Conservation (phyloP, 2,329 filamentous ascomycete genomes). For the Sporothrix globosa region DNA sequence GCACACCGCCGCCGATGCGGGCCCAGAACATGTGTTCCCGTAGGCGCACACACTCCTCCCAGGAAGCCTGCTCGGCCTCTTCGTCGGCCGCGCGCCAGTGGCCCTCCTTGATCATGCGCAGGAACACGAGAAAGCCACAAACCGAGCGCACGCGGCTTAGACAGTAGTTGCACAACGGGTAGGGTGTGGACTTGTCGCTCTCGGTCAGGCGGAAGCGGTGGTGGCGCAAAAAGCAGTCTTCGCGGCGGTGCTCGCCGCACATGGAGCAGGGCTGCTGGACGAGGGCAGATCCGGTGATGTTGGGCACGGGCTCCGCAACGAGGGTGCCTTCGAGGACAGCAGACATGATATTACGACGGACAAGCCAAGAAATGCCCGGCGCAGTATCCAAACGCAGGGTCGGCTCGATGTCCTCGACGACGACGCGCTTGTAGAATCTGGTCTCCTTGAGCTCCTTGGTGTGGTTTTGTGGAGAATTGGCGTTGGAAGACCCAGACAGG, state of each 20-base stretch:
- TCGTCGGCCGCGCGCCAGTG: conserved; percentile 84
- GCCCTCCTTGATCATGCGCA: conserved; percentile 89
- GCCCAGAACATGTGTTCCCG: conserved; percentile 98
- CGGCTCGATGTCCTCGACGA: conserved; percentile 92
- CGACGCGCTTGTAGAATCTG: conserved; percentile 87
- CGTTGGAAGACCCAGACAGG: conserved; percentile 46
- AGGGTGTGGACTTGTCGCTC: conserved; percentile 80
- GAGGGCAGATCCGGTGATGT: conserved; percentile 42
- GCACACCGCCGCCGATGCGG: conserved; percentile 84
- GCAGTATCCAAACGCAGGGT: conserved; percentile 87
- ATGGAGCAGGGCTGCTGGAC: conserved; percentile 64
- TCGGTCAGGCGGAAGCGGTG: conserved; percentile 91
- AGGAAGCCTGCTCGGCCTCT: conserved; percentile 82
- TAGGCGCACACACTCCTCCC: conserved; percentile 90
- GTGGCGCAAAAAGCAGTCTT: conserved; percentile 71
- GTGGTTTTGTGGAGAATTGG: conserved; percentile 46
- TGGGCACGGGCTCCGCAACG: conserved; percentile 84
- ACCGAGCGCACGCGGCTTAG: conserved; percentile 80
- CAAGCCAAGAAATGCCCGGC: conserved; percentile 91
- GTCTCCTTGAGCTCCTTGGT: conserved; percentile 70
- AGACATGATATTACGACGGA: conserved; percentile 78
- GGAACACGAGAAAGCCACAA: conserved; percentile 89
- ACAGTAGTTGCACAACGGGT: conserved; percentile 89
- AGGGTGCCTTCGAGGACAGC: conserved; percentile 83
- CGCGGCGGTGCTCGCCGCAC: conserved; percentile 80